phyloP scores from a whole-genome alignment of 164 flowering plant species.

The Nelumbo lutea region DNA sequence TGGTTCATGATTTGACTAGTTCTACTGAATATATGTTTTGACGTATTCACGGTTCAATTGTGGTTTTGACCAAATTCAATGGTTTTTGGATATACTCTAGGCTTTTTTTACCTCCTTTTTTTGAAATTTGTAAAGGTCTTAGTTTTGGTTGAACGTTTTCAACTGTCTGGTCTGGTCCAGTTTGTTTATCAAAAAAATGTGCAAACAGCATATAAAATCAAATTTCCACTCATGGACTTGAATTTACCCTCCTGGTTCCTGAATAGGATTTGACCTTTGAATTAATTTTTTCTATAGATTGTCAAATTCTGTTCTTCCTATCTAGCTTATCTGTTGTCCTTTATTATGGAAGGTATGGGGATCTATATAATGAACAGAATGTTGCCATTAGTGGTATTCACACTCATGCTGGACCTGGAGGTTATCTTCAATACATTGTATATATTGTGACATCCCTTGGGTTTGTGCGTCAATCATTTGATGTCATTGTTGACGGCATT shows the following conservation, averaged over 20 bases:
- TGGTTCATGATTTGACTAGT: no score
- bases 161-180: no score
- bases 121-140: no score
- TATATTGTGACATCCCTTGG: constrained; percentile 95
- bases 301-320: background rate
- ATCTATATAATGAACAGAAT: constrained; percentile 77
- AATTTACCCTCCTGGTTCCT: background rate
- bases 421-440: constrained; percentile 90
- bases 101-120: no score
- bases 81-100: no score
- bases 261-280: background rate
- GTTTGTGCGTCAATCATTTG: constrained; percentile 96
- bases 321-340: background rate
- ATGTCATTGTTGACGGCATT: constrained; percentile 93
- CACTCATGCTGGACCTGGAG: constrained; percentile 99
- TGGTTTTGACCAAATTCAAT: no score
- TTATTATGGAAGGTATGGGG: constrained; percentile 62
- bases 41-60: no score
- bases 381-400: constrained; percentile 98
- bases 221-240: background rate
- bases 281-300: background rate
- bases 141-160: no score
- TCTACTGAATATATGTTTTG: no score
- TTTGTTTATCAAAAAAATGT: no score
- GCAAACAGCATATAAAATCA: background rate